Conservation (phyloP, 768 basidiomycete species). For the Naganishia friedmannii region DNA sequence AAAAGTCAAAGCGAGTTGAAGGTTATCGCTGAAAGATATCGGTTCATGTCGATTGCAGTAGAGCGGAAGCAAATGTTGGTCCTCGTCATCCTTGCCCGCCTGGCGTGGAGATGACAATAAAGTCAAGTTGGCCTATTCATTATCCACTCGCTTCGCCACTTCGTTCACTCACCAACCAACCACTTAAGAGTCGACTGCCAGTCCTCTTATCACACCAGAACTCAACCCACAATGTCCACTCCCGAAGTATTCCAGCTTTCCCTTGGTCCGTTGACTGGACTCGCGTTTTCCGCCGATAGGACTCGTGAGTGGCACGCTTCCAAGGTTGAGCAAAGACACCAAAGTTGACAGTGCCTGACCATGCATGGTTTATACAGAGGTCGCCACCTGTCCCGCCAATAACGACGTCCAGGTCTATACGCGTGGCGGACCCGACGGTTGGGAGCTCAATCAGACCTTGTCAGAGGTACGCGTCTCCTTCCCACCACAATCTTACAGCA, state of each 20-base stretch:
- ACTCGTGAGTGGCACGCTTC: slow-evolving; percentile 62
- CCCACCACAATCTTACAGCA: neutral
- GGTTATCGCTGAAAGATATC: too few species aligned
- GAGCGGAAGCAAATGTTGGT: too few species aligned
- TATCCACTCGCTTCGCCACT: too few species aligned
- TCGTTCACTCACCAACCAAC: neutral
- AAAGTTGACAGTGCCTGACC: neutral
- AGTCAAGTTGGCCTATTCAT: too few species aligned
- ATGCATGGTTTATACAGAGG: slow-evolving; percentile 58
- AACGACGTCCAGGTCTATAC: slow-evolving; percentile 79
- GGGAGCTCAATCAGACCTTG: slow-evolving; percentile 64
- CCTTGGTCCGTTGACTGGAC: slow-evolving; percentile 80
- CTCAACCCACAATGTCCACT: slow-evolving; percentile 58
- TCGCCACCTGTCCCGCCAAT: slow-evolving; percentile 85
- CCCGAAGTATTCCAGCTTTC: slow-evolving; percentile 75
- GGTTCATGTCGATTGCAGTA: too few species aligned
- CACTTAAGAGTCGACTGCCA: slow-evolving; percentile 69
- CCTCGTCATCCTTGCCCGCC: too few species aligned
- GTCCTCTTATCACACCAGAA: slow-evolving; percentile 60
- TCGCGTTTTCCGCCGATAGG: slow-evolving; percentile 86
- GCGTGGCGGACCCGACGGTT: slow-evolving; percentile 42
- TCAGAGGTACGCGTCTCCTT: slow-evolving; percentile 64
- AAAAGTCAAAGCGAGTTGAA: too few species aligned
- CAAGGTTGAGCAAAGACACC: neutral
- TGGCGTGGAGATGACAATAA: too few species aligned